Evolutionary conservation across 2,329 filamentous ascomycete genomes (phyloP).

Genomic region (Ophiosphaerella herpotricha): DNA sequence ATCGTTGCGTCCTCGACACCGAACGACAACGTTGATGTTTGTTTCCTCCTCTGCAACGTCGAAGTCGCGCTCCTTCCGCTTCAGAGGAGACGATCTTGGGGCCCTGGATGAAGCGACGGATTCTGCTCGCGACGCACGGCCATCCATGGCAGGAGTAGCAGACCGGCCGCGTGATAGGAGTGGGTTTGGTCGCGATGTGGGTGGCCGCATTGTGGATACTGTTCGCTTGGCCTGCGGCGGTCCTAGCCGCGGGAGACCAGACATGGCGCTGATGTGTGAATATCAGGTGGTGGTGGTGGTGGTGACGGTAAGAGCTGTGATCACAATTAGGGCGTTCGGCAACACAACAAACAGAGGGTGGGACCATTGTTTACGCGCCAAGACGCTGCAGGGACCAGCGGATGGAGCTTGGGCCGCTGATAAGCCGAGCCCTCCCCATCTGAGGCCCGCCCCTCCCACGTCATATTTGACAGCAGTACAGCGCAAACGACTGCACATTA

Average conservation of each 20-base stretch:
- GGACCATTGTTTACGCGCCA: conserved; percentile 6
- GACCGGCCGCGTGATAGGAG: conserved; percentile 56
- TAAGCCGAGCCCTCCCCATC: conserved; percentile 4
- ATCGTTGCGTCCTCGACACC: conserved; percentile 90
- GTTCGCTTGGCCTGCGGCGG: conserved; percentile 54
- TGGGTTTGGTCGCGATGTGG: conserved; percentile 54
- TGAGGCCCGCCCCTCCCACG: neutral
- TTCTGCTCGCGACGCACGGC: conserved; percentile 70
- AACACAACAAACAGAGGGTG: conserved; percentile 1
- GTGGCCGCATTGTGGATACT: conserved; percentile 58
- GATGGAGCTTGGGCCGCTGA: conserved; percentile 1
- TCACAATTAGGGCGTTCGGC: conserved; percentile 8
- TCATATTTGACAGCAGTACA: too few relatives aligned
- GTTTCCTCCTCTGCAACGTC: conserved; percentile 79
- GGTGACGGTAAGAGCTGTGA: conserved; percentile 14
- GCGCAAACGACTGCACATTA: too few relatives aligned
- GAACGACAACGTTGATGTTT: conserved; percentile 96
- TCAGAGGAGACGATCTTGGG: conserved; percentile 58
- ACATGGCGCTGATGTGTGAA: conserved; percentile 50
- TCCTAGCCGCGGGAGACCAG: conserved; percentile 58
- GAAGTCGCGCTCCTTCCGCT: conserved; percentile 87
- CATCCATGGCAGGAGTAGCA: conserved; percentile 51
- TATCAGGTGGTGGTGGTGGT: conserved; percentile 8
- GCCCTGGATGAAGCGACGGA: conserved; percentile 64
- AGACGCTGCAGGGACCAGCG: conserved; percentile 2